Evolutionary conservation across 176 grass and related monocot genomes (phyloP), one percentile per base, ranked within the genome.

Genomic region (Musa itinerans): DNA sequence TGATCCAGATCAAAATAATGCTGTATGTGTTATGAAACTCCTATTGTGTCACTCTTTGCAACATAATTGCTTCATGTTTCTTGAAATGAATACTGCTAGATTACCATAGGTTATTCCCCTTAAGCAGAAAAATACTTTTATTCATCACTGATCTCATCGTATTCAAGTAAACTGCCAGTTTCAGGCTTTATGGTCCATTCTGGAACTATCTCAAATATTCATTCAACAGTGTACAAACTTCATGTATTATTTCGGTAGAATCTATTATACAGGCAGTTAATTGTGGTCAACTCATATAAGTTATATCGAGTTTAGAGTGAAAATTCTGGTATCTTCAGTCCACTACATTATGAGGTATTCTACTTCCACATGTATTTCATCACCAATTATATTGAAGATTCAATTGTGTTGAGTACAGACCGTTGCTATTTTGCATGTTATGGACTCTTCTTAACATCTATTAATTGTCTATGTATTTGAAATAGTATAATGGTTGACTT

Each of bases 1-100:
- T 78, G 93, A 93, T 74, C 85, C 90, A 55, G 93, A 93, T 85
- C 67, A 77, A 79, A 87, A 85, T 83, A 88, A 90, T 90, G 87
- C 83, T 86, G 93, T 92, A 96, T 77, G 93, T 68, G 80, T 86
- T 89, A 85, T 85, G 80, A 82, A 23, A 71, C 73, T 76, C 81
- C 63, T 73, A 10, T 17, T 26, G 26, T 23, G 66, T 76, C 14
- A 8, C 24, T 81, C 29, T 43, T 23, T 78, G 17, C 12, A 15
- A 64, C 66, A 68, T 11, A 29, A 74, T 74, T 52, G 23, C 21
- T 49, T 24, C 16, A 75, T 19, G 74, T 72, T 16, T 53, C n/a
- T 62, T 50, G 20, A 79, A 43, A 43, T 43, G 34, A 43, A 43
- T 43, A 43, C 34, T 43, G 34, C 34, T 43, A 43, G 34, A 43